These are phyloP conservation scores for Aspergillus niger DNA, from an alignment of 2,329 filamentous ascomycete species.

Conservation along the genomic window DNA sequence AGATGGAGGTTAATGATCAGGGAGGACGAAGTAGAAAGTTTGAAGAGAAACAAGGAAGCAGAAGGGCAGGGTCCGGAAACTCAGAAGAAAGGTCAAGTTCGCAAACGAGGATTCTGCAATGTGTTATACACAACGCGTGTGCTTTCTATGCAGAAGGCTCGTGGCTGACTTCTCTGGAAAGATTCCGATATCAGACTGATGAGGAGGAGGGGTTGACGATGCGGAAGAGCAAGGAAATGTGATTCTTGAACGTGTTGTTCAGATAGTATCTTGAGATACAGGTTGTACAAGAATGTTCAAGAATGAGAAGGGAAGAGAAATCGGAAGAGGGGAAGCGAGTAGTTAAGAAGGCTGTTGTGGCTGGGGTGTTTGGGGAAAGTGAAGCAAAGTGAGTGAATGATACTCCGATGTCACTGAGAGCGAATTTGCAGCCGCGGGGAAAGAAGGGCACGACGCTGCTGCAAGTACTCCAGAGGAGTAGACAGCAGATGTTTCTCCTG, in stretches of 20 bases:
- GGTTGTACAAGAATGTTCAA: not conserved
- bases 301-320: not conserved
- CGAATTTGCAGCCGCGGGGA: not conserved
- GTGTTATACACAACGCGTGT: not conserved
- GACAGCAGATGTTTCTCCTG: not conserved
- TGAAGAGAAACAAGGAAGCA: not conserved
- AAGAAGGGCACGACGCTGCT: not conserved
- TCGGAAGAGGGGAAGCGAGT: not conserved
- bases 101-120: not conserved
- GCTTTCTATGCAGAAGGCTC: not conserved
- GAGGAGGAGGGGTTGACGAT: not conserved
- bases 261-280: not conserved
- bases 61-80: too few relatives aligned
- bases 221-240: not conserved
- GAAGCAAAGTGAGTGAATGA: conserved; percentile 3
- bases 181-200: not conserved
- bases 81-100: not conserved
- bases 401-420: not conserved
- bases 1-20: not conserved
- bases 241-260: not conserved
- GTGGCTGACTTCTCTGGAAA: not conserved
- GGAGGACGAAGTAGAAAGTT: not conserved
- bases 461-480: not conserved
- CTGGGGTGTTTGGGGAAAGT: not conserved
- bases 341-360: not conserved